Base-by-base conservation (phyloP, 805 yeast species). In the Lipomyces chichibuensis region DNA sequence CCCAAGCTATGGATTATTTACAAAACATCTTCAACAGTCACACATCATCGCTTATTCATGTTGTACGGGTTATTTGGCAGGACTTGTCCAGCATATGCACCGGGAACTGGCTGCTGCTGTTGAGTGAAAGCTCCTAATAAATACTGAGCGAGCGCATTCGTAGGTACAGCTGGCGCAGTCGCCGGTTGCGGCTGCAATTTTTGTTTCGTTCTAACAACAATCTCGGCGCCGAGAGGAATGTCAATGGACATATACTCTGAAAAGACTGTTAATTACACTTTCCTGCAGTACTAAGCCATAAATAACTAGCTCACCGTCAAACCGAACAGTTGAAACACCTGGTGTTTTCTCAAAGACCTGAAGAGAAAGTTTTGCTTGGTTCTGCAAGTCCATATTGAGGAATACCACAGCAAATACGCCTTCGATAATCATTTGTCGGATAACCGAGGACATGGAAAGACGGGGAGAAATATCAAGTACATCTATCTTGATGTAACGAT, bases 401-500 rank as follows among this genome's bases (percentile, higher is more conserved):
- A 90, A 80, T 53, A 91, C 84, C 0, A 90, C 89, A 35, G 90
- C 93, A 72, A 85, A 75, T 2, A 85, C 89, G 13, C 97, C 97
- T 57, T 87, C 86, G 75, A 90, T 87, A 0, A 97, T 97, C 23
- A 92, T 91, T 59, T 89, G 90, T 62, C 87, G 88, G 17, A 90
- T 83, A 46, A 83, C 77, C n/a, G 84, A 83, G 59, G 80, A 75
- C 32, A 84, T 68, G 17, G 81, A 80, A 71, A 80, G 78, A 9
- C 82, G 77, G 14, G 83, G 82, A 64, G 80, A 80, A 53, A 83
- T 75, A 68, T 80, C 81, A 53, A 80, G 78, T 76, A 80, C 80
- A 63, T 81, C 83, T 25, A 81, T 79, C 39, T 75, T 75, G 60
- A 84, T 69, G 17, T 81, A 81, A 8, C 82, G 79, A 25, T 70